A percentile compares a stretch with the other conserved stretches of the same genome.
Conservation (phyloP, 805 yeast species). For the Hanseniaspora hatyaiensis region DNA sequence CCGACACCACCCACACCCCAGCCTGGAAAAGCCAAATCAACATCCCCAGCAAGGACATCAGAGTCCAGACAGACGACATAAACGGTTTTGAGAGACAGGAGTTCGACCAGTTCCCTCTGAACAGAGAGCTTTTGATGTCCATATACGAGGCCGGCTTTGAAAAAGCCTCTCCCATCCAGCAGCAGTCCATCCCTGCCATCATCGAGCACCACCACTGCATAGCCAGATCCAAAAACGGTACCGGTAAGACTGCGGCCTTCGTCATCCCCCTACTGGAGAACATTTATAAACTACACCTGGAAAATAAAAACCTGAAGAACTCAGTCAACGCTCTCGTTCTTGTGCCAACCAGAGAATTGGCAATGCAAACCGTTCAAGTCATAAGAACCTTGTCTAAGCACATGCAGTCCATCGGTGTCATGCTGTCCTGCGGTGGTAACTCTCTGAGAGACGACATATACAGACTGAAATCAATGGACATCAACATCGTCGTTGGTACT, state of each 20-base stretch:
- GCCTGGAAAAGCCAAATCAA: slow-evolving; percentile 69
- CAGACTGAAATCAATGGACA: slow-evolving; percentile 73
- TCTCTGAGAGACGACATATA: slow-evolving; percentile 84
- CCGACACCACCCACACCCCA: too few relatives aligned
- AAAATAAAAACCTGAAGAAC: slow-evolving; percentile 23
- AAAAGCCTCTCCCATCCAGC: slow-evolving; percentile 95
- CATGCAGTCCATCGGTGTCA: slow-evolving; percentile 67
- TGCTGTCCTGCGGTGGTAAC: slow-evolving; percentile 99
- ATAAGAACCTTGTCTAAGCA: slow-evolving; percentile 93
- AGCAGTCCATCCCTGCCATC: slow-evolving; percentile 92
- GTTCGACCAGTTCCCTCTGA: slow-evolving; percentile 83
- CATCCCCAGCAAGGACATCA: slow-evolving; percentile 72
- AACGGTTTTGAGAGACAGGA: slow-evolving; percentile 78
- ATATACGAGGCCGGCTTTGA: slow-evolving; percentile 98
- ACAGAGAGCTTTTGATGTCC: slow-evolving; percentile 92
- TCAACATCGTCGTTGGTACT: slow-evolving; percentile 90
- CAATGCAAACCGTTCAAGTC: slow-evolving; percentile 93
- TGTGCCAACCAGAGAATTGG: slow-evolving; percentile 96
- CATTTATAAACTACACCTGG: slow-evolving; percentile 68
- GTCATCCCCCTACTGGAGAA: slow-evolving; percentile 86
- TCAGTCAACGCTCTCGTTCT: slow-evolving; percentile 76
- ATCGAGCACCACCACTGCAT: slow-evolving; percentile 88
- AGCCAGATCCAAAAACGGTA: slow-evolving; percentile 97
- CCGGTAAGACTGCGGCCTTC: slow-evolving; percentile 97
- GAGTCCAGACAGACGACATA: slow-evolving; percentile 96